Conservation (phyloP, 2,329 filamentous ascomycete genomes). For the Aspergillus neoniger region DNA sequence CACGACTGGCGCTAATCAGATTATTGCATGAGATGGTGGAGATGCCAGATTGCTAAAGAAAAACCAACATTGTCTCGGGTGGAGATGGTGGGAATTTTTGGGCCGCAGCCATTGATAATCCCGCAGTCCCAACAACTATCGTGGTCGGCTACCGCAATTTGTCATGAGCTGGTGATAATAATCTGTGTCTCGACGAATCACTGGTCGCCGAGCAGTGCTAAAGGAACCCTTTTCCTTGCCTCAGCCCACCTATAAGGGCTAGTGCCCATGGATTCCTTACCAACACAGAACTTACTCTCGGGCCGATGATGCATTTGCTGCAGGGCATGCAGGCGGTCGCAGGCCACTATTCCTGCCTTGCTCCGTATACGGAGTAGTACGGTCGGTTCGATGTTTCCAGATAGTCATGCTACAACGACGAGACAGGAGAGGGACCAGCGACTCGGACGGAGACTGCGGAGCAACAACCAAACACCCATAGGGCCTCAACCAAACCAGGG, state of each 20-base stretch:
- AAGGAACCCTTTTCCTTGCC: slow-evolving; percentile 8
- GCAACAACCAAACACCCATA: not conserved
- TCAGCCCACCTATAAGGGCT: slow-evolving; percentile 10
- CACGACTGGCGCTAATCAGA: not conserved
- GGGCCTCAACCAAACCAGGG: not conserved
- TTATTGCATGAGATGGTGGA: slow-evolving; percentile 8
- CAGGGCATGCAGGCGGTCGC: slow-evolving; percentile 14
- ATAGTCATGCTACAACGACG: not conserved
- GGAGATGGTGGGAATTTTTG: not conserved
- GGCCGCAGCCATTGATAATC: slow-evolving; percentile 3
- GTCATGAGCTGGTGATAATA: not conserved
- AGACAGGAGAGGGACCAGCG: not conserved
- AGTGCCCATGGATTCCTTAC: slow-evolving; percentile 4
- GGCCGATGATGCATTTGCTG: slow-evolving; percentile 22
- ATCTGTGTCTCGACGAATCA: not conserved
- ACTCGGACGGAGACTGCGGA: not conserved
- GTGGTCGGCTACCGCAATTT: slow-evolving; percentile 2
- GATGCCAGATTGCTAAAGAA: not conserved
- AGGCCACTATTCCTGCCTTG: not conserved
- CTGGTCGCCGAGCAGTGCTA: not conserved
- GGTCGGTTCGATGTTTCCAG: not conserved
- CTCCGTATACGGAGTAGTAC: slow-evolving; percentile 2
- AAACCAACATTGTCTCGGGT: slow-evolving; percentile 9
- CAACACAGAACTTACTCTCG: slow-evolving; percentile 19
- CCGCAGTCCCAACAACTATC: not conserved